phyloP scores from a whole-genome alignment of 805 yeast species.

The Ogataea salicorniae region DNA sequence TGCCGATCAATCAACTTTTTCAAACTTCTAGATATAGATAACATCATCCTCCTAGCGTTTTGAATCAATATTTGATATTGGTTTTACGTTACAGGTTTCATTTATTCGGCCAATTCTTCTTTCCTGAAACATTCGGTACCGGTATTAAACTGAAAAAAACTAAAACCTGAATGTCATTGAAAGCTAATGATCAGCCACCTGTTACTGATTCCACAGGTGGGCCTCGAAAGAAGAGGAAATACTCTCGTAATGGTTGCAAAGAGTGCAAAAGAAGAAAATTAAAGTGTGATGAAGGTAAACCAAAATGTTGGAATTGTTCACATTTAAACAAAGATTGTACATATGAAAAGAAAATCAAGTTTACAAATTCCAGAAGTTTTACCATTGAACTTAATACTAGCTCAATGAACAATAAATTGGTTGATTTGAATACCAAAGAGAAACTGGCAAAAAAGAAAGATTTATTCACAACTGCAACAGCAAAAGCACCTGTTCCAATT shows the following conservation, averaged over 20 bases:
- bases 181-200: too few relatives aligned
- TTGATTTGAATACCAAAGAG: constrained; percentile 14
- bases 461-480: background rate
- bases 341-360: constrained; percentile 32
- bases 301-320: constrained; percentile 37
- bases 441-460: constrained; percentile 2
- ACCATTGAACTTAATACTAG: constrained; percentile 13
- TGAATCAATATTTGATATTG: too few relatives aligned
- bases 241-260: constrained; percentile 41
- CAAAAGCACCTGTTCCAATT: background rate
- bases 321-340: constrained; percentile 33
- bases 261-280: constrained; percentile 41
- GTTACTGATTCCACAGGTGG: background rate
- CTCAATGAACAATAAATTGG: constrained; percentile 6
- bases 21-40: too few relatives aligned
- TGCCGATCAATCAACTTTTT: too few relatives aligned
- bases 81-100: too few relatives aligned
- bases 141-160: too few relatives aligned
- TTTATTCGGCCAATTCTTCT: too few relatives aligned
- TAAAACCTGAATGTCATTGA: too few relatives aligned
- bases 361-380: constrained; percentile 28
- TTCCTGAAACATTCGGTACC: too few relatives aligned
- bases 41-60: too few relatives aligned
- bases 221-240: constrained; percentile 33
- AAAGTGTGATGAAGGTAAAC: constrained; percentile 38